These are phyloP conservation scores for Citrus glauca DNA, from an alignment of 345 rosid species.

Conservation along the genomic window DNA sequence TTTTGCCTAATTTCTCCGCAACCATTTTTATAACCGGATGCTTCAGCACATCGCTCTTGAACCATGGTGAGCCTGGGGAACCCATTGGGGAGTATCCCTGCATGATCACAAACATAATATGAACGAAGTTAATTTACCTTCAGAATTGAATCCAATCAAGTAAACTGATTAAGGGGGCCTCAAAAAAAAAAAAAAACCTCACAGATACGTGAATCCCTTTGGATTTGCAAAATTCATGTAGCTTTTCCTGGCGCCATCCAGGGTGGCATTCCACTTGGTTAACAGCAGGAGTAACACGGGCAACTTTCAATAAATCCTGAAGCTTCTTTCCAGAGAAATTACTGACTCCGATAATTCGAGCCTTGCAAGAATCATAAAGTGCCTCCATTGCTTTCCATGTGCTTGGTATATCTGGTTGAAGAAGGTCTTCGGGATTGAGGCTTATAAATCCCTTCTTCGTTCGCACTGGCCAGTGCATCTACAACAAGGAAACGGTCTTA, in stretches of 20 bases:
- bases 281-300: conserved; percentile 34
- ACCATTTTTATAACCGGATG: conserved; percentile 27
- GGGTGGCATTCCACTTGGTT: conserved; percentile 65
- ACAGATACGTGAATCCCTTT: conserved; percentile 60
- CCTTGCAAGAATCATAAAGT: conserved; percentile 42
- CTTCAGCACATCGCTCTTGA: conserved; percentile 41
- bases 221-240: conserved; percentile 52
- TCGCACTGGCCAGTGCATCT: conserved; percentile 73
- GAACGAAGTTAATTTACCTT: background rate
- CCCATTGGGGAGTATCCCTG: conserved; percentile 50
- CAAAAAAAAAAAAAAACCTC: conserved; percentile 24
- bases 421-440: conserved; percentile 37
- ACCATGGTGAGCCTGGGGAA: conserved; percentile 30
- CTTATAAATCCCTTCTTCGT: conserved; percentile 39
- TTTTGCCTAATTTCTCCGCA: conserved; percentile 34
- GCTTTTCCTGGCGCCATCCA: conserved; percentile 50
- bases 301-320: conserved; percentile 25
- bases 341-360: conserved; percentile 48
- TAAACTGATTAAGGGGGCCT: background rate
- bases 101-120: background rate
- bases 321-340: conserved; percentile 47
- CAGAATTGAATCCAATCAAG: background rate
- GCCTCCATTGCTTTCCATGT: conserved; percentile 62
- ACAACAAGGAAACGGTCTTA: background rate
- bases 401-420: conserved; percentile 42